Evolutionary conservation across 176 grass and related monocot genomes (phyloP), one percentile per base, ranked within the genome.

Genomic region (Oryza coarctata): DNA sequence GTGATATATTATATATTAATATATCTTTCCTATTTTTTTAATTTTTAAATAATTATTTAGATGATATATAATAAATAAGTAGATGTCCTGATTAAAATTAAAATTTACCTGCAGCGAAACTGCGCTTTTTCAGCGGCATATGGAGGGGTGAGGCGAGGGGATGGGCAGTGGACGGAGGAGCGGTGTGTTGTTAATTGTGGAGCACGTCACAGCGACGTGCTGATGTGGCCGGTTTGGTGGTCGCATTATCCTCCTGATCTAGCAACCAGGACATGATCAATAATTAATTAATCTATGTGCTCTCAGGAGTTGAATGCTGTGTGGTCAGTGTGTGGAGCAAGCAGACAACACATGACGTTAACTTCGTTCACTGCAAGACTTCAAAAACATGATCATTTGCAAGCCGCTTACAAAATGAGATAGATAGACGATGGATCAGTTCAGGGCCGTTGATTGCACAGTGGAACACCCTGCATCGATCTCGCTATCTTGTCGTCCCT

Each of bases 151-250:
- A 11, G 64, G 14, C 12, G 63, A 80, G n/a, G 36, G 36, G 33
- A 34, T 5, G 33, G 47, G 23, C 10, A 22, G 38, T 1, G 38
- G 38, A 39, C 3, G 32, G 38, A 39, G 38, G 38, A 39, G 0
- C 11, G 41, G 13, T 31, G 55, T 66, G 63, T 32, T 17, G 63
- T 68, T 12, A 22, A 70, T 75, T 80, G 58, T 2, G 87, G 76
- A 81, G 40, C 82, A 89, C 75, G 77, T 63, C 39, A 89, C 76
- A 85, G 82, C 63, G 87, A 89, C 82, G 1, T 28, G 70, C 39
- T 52, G 73, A 76, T 68, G 25, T 65, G 41, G 41, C 23, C 22
- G 55, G 55, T 60, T 60, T 25, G 55, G 55, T 60, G 55, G 55
- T 7, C 55, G n/a, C n/a, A 5, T 60, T 60, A 60, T 60, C 55